Evolutionary conservation across 148 eudicot genomes (phyloP).

Genomic region (Talinum fruticosum): DNA sequence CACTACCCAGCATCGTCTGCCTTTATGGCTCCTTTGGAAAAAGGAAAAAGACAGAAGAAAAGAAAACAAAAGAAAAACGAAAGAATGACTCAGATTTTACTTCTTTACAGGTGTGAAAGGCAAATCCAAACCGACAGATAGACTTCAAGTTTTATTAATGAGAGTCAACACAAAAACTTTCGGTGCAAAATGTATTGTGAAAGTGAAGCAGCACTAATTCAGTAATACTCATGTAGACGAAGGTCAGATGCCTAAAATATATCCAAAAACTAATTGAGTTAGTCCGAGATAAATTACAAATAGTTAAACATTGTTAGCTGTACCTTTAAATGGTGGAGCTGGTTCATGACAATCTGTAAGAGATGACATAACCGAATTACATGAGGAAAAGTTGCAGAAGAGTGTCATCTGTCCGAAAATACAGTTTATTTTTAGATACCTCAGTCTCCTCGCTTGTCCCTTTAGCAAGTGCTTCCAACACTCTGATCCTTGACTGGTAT

Average conservation of each 20-base stretch:
- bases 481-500: constrained; percentile 77
- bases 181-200: neutral
- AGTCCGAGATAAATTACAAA: neutral
- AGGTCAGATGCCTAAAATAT: neutral
- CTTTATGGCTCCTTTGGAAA: neutral
- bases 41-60: neutral
- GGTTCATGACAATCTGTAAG: constrained; percentile 64
- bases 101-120: neutral
- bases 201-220: neutral
- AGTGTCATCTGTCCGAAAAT: neutral
- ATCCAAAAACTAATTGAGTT: neutral
- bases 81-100: neutral
- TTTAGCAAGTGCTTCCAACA: constrained; percentile 88
- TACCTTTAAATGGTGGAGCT: constrained; percentile 79
- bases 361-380: constrained; percentile 15
- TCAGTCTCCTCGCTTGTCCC: constrained; percentile 77
- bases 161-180: neutral
- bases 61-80: no score
- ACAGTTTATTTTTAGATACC: constrained; percentile 35
- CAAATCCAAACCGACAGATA: neutral
- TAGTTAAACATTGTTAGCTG: neutral
- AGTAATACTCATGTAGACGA: neutral
- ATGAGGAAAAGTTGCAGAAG: neutral
- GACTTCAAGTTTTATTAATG: neutral
- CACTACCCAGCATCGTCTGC: neutral